Base-by-base conservation (phyloP, 495 filamentous ascomycete genomes). In the Aspergillus ellipticus region DNA sequence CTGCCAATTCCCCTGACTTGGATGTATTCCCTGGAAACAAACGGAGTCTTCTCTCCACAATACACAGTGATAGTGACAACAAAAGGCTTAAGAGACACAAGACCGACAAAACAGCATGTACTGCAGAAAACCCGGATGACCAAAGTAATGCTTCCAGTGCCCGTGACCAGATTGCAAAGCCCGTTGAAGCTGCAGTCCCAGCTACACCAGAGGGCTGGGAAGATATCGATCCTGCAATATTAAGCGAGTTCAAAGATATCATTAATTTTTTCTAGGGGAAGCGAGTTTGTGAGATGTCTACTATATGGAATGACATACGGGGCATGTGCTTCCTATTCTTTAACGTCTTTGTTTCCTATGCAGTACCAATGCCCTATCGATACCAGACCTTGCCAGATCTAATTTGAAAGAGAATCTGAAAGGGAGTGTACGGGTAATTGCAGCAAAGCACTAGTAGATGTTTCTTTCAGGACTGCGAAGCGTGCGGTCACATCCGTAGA, bases 201-300 rank as follows among this genome's bases (percentile, higher is more conserved):
- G n/a, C 9, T n/a, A 59, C 52, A 10, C 56, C 60, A 10, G 49
- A 45, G 11, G 66, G 59, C 47, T 70, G 66, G 64, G 65, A 73
- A n/a, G 69, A 68, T 49, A 64, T 76, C 26, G 70, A 72, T 33
- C 67, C 61, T 47, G 43, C 52, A n/a, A 42, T 76, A 28, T 54
- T 71, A 24, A 60, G 73, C 33, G 72, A 76, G 43, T 75, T 74
- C 52, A 70, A 68, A 21, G 68, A 75, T 37, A 63, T 73, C 42
- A 65, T 76, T 53, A 66, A 75, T 41, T 71, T 75, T 41, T 67
- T 68, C 46, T 73, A 45, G 56, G 24, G 9, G 19, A 33, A 16
- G 10, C 1, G 4, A 15, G 11, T n/a, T 39, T 39, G 11, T 39
- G 11, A 4, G 5, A n/a, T 15, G 8, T 13, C 11, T 8, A n/a